Base-by-base conservation (phyloP, 2,329 filamentous ascomycete genomes). In the Bipolaris gigantea region DNA sequence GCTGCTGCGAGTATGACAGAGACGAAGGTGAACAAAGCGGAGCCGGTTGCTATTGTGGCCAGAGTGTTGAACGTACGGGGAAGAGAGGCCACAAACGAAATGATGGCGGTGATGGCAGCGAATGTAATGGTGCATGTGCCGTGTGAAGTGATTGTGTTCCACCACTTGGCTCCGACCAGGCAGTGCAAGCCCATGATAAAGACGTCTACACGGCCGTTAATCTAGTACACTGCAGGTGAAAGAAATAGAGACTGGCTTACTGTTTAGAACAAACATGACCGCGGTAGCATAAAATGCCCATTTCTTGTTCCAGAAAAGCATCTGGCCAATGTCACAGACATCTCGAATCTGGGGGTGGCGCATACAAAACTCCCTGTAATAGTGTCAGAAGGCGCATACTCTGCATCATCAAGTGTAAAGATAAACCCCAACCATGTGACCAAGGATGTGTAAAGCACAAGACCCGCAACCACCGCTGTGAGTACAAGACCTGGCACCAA, bases 301-400 rank as follows among this genome's bases (percentile, higher is more conserved):
- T 55, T 83, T 85, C 73, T 90, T 86, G 61, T 88, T 87, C 87
- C 89, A 95, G 76, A 96, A 96, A 19, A 97, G 84, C 83, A 92
- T 92, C 74, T 96, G 90, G n/a, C 92, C 92, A 70, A 97, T 89
- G 71, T 97, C 92, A 71, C 92, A 96, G 13, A 96, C 90, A 77
- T 97, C 92, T 64, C 91, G 87, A 55, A 96, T 87, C 73, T 97
- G 90, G 0, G 92, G 92, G 69, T 97, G 91, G 43, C 91, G 85
- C 53, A 97, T 77, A 72, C 92, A 97, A 68, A 96, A 96, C 72
- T 92, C 86, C 92, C 89, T 92, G 18, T 13, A 5, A 15, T 19
- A n/a, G 15, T 39, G 41, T 69, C 38, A 66, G 55, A 25, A 10
- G 39, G 11, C 5, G 15, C 30, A 19, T n/a, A 5, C 9, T 23